Percentiles rank a stretch among this genome's conserved stretches.
Evolutionary conservation across 1,284 basidiomycete species (phyloP).

Genomic region (Puccinia horiana): DNA sequence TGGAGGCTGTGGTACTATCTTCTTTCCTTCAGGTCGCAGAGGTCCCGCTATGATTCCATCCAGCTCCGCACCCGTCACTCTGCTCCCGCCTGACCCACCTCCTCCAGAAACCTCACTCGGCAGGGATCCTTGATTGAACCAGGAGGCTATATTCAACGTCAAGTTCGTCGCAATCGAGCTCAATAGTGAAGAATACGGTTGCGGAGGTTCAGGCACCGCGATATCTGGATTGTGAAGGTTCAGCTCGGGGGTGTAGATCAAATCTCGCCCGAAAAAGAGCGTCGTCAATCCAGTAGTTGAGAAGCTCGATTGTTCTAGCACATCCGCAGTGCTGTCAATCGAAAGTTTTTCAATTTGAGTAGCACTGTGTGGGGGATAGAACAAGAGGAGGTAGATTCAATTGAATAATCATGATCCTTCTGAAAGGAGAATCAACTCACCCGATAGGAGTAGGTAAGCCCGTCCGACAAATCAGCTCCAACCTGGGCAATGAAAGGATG

Average conservation of each 20-base stretch:
- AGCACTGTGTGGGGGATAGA: neutral
- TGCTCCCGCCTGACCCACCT: neutral
- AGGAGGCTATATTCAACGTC: constrained; percentile 39
- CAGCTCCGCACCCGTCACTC: constrained; percentile 33
- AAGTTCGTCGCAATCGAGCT: constrained; percentile 17
- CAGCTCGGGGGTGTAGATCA: constrained; percentile 17
- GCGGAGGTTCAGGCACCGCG: constrained; percentile 7
- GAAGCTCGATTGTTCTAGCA: constrained; percentile 23
- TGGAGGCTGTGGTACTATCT: constrained; percentile 30
- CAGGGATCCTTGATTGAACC: constrained; percentile 17
- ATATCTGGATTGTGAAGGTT: constrained; percentile 25
- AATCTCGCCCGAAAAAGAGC: constrained; percentile 33
- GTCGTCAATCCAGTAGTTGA: constrained; percentile 31
- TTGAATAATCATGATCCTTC: neutral
- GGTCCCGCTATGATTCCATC: constrained; percentile 44
- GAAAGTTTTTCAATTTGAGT: neutral
- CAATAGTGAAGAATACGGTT: neutral
- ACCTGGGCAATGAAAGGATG: constrained; percentile 35
- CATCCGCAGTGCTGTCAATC: constrained; percentile 33
- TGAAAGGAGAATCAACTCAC: neutral
- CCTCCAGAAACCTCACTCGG: neutral
- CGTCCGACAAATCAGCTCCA: constrained; percentile 40
- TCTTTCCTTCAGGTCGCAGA: constrained; percentile 17
- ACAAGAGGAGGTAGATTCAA: neutral
- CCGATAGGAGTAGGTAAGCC: constrained; percentile 20